Percentiles rank a stretch among this genome's conserved stretches.
These are phyloP conservation scores for Asterionellopsis glacialis DNA, from an alignment of 108 stramenopile species.

Conservation along the genomic window DNA sequence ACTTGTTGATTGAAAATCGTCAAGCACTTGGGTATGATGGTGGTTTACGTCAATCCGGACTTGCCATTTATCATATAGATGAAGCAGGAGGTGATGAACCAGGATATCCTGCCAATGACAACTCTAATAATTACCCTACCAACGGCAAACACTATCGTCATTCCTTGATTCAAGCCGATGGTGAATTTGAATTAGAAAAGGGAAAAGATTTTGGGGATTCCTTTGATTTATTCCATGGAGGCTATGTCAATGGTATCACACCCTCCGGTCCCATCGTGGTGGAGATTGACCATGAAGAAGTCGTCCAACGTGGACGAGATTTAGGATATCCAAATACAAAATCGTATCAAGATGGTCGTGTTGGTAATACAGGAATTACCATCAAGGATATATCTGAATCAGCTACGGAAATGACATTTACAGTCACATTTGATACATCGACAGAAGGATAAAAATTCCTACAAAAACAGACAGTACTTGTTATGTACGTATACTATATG, in stretches of 20 bases:
- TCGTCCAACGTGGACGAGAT: neutral
- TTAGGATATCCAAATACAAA: constrained; percentile 50
- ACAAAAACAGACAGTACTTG: too few relatives aligned
- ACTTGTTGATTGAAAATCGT: constrained; percentile 71
- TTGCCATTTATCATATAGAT: constrained; percentile 66
- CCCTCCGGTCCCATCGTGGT: neutral
- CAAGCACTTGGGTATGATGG: constrained; percentile 55
- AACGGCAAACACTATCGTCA: constrained; percentile 56
- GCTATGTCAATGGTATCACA: constrained; percentile 1
- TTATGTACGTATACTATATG: too few relatives aligned
- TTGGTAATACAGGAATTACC: constrained; percentile 21
- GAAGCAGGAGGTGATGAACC: constrained; percentile 14
- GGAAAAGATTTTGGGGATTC: constrained; percentile 20
- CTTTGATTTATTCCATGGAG: constrained; percentile 11
- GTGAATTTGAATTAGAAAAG: constrained; percentile 49
- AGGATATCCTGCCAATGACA: constrained; percentile 57
- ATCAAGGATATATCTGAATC: too few relatives aligned
- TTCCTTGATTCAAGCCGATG: constrained; percentile 54
- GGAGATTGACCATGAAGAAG: neutral
- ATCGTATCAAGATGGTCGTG: constrained; percentile 32
- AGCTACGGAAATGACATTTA: too few relatives aligned
- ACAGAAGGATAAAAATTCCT: too few relatives aligned
- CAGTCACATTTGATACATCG: too few relatives aligned
- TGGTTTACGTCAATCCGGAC: constrained; percentile 36
- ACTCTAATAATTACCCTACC: constrained; percentile 39